Percentiles rank a stretch among this genome's conserved stretches.
Evolutionary conservation across 2,329 filamentous ascomycete species (phyloP).

Genomic region (Waltergamsia citrina): DNA sequence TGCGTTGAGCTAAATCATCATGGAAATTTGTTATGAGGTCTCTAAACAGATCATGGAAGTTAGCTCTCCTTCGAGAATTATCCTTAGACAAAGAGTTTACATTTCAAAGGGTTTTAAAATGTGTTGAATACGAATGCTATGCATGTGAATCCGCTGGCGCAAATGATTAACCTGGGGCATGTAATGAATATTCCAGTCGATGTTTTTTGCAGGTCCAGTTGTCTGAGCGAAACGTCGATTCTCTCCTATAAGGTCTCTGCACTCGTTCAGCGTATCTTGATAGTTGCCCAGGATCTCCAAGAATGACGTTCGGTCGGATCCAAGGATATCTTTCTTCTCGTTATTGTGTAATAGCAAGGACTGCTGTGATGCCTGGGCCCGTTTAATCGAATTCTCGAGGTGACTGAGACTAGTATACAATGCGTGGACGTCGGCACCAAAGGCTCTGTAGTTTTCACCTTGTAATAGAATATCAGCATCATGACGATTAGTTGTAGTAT

Average conservation of each 20-base stretch:
- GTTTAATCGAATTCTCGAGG: constrained; percentile 16
- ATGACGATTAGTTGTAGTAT: neutral
- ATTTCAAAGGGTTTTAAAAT: constrained; percentile 25
- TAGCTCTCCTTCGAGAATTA: neutral
- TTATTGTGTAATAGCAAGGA: constrained; percentile 12
- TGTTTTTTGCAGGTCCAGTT: constrained; percentile 16
- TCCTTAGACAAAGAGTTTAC: constrained; percentile 11
- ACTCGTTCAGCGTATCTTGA: constrained; percentile 18
- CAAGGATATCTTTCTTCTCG: constrained; percentile 9
- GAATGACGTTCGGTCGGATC: constrained; percentile 19
- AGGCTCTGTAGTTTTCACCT: constrained; percentile 19
- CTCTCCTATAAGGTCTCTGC: constrained; percentile 14
- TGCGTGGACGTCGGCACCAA: constrained; percentile 18
- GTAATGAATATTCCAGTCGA: constrained; percentile 25
- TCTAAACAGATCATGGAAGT: neutral
- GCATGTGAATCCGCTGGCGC: constrained; percentile 18
- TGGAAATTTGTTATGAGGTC: constrained; percentile 1
- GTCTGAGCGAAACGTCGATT: constrained; percentile 18
- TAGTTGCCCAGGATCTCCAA: constrained; percentile 17
- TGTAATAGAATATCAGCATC: neutral
- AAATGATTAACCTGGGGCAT: constrained; percentile 20
- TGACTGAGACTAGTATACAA: constrained; percentile 20
- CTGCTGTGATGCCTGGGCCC: constrained; percentile 16
- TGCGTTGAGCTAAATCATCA: neutral
- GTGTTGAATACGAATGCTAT: constrained; percentile 22